Conservation (phyloP, 352 stramenopile species). For the Phytopythium ostracodes region DNA sequence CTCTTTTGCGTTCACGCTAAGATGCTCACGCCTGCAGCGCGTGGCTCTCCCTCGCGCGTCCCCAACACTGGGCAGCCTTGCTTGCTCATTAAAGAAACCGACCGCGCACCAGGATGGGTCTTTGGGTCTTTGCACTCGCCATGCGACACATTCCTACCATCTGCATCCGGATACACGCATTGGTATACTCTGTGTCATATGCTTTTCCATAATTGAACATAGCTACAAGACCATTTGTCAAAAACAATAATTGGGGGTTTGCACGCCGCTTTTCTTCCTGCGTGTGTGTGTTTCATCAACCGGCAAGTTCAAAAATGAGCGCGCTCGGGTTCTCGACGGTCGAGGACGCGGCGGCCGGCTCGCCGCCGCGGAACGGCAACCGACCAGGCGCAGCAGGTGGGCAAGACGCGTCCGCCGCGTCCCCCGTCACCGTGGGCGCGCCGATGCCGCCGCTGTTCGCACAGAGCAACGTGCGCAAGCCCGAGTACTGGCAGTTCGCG, state of each 20-base stretch:
- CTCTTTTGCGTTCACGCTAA: too few species aligned
- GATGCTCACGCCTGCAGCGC: neutral
- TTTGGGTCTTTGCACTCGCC: too few species aligned
- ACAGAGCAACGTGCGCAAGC: constrained; percentile 44
- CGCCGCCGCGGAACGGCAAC: neutral
- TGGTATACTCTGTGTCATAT: too few species aligned
- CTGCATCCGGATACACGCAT: too few species aligned
- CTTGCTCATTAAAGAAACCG: neutral
- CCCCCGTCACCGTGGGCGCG: neutral
- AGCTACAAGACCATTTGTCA: neutral
- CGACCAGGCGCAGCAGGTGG: neutral
- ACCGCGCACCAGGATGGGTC: too few species aligned
- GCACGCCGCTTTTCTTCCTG: too few species aligned
- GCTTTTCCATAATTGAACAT: neutral
- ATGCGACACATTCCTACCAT: too few species aligned
- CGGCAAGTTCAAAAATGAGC: constrained; percentile 4
- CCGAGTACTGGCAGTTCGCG: constrained; percentile 54
- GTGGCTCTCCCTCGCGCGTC: neutral
- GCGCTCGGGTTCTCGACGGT: neutral
- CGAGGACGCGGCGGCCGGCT: neutral
- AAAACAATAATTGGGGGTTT: too few species aligned
- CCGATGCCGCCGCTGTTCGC: constrained; percentile 30
- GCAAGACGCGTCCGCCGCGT: neutral
- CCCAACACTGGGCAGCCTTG: neutral
- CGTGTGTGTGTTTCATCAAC: neutral